Conservation (phyloP, 2,329 filamentous ascomycete genomes). For the Botrytis fabae region DNA sequence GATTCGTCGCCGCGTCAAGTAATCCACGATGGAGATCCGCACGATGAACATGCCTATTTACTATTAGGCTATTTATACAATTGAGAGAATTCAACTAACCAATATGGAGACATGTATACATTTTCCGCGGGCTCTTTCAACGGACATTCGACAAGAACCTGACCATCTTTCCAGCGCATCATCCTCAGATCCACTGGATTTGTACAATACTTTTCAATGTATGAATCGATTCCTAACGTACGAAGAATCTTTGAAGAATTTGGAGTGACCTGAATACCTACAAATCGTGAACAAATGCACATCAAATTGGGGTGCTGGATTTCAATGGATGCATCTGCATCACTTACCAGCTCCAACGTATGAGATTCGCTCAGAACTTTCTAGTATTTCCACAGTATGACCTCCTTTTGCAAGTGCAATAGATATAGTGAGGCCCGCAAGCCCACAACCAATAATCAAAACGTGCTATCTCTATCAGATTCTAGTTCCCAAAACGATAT, state of each 20-base stretch:
- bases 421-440: slow-evolving; percentile 29
- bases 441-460: slow-evolving; percentile 29
- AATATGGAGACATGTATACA: slow-evolving; percentile 21
- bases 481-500: background rate
- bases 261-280: slow-evolving; percentile 2
- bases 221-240: slow-evolving; percentile 8
- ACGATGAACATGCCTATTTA: slow-evolving; percentile 9
- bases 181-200: slow-evolving; percentile 29
- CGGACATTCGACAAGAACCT: slow-evolving; percentile 28
- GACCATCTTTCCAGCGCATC: slow-evolving; percentile 30
- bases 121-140: slow-evolving; percentile 28
- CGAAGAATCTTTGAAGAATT: background rate
- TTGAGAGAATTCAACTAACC: background rate
- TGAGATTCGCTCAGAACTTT: background rate
- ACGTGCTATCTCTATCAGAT: slow-evolving; percentile 26
- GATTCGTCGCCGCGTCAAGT: background rate
- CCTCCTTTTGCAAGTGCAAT: slow-evolving; percentile 28
- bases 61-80: background rate
- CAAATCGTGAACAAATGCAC: background rate
- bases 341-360: slow-evolving; percentile 11
- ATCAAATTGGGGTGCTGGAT: background rate
- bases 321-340: background rate
- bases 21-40: slow-evolving; percentile 3
- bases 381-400: slow-evolving; percentile 22
- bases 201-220: slow-evolving; percentile 29